Percentiles rank a stretch among this genome's conserved stretches.
Conservation (phyloP, 2,329 filamentous ascomycete genomes). For the Talaromyces sp. region DNA sequence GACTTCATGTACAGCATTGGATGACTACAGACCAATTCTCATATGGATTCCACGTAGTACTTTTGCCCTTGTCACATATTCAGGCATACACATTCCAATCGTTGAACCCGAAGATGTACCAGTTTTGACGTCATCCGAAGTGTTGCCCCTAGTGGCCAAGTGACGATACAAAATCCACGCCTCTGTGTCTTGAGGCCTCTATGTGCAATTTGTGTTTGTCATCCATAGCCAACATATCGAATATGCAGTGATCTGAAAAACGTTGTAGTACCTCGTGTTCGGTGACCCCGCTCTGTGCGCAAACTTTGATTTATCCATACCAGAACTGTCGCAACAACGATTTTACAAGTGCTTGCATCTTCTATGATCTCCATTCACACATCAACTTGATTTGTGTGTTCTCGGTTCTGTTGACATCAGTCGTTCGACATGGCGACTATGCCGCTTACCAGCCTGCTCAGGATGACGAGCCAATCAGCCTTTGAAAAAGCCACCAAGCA, state of each 20-base stretch:
- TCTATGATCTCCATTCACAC: neutral
- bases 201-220: neutral
- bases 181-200: neutral
- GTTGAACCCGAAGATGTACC: neutral
- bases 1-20: neutral
- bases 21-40: neutral
- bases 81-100: neutral
- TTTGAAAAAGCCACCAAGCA: conserved; percentile 60
- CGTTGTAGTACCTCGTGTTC: neutral
- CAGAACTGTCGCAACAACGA: neutral
- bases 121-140: conserved; percentile 8
- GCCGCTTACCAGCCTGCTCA: conserved; percentile 56
- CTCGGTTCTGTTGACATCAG: neutral
- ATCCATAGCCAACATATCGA: neutral
- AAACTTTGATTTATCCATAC: neutral
- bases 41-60: too few species aligned
- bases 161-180: neutral
- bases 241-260: neutral
- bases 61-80: neutral
- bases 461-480: conserved; percentile 45
- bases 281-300: neutral
- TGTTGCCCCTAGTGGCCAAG: conserved; percentile 6
- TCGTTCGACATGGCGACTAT: conserved; percentile 25
- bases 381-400: too few species aligned
- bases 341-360: neutral